Evolutionary conservation across 495 filamentous ascomycete genomes (phyloP), one percentile per base, ranked within the genome.

Genomic region (Annulohypoxylon bovei): DNA sequence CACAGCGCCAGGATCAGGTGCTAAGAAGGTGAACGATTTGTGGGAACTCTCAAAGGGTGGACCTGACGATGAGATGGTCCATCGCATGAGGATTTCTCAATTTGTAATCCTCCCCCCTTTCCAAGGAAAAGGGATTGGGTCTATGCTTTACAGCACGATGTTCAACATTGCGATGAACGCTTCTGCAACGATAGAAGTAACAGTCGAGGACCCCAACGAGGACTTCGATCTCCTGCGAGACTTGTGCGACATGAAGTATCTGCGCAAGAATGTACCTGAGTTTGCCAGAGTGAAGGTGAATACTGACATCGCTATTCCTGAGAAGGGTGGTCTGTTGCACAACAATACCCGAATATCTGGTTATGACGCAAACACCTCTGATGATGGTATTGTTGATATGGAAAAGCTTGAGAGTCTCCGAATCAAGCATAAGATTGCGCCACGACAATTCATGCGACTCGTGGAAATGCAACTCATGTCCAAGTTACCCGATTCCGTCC

Each of bases 151-250:
- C 83, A 88, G 87, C 58, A 83, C 88, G 35, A 91, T 98, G 71
- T 91, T 91, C 68, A 76, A 82, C 0, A 79, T 86, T 65, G 92
- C 91, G 75, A 82, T 89, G 62, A 77, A 83, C 23, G 85, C 90
- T 50, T 70, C 86, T 0, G 85, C 87, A 20, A 88, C 92, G 27
- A 81, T 86, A 50, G 95, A 99, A 77, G 84, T 99, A 70, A 95
- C 95, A 0, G 92, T 99, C 18, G 95, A 99, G 79, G 94, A 98
- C 72, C 95, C 95, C 0, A 98, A 94, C 73, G 94, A 98, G 76
- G 89, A 90, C 12, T 99, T 99, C 71, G 93, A 97, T 77, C 89
- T 93, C 62, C 83, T 99, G 46, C 89, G 95, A 42, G 94, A 98
- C 78, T 84, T 90, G 35, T 89, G 89, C 64, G 95, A 99, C 76